These are phyloP conservation scores for Penicillium robsamsonii DNA, from an alignment of 495 filamentous ascomycete genomes.

Conservation along the genomic window DNA sequence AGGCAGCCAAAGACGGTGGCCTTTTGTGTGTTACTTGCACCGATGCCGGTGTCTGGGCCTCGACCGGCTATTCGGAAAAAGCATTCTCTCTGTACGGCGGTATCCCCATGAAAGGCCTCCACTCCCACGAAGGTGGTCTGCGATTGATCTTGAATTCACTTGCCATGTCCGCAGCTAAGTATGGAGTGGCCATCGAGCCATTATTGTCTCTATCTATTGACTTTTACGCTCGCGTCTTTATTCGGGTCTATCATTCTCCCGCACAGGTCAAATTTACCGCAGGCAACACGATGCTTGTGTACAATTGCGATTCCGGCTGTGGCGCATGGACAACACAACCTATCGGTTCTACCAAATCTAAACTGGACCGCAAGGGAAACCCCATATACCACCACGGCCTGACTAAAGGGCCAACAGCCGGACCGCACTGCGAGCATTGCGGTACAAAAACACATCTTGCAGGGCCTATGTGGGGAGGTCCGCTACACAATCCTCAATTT, in stretches of 20 bases:
- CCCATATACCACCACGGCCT: conserved; percentile 72
- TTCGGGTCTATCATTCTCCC: conserved; percentile 74
- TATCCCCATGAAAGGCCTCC: conserved; percentile 73
- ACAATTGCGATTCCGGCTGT: conserved; percentile 86
- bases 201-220: conserved; percentile 91
- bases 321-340: conserved; percentile 81
- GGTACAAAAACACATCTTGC: conserved; percentile 80
- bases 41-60: conserved; percentile 91
- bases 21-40: conserved; percentile 95
- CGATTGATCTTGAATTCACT: conserved; percentile 79
- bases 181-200: conserved; percentile 89
- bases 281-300: conserved; percentile 88
- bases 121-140: conserved; percentile 86
- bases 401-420: conserved; percentile 62
- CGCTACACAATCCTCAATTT: conserved; percentile 78
- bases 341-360: conserved; percentile 62
- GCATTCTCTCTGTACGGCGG: conserved; percentile 89
- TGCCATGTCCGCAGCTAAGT: conserved; percentile 73
- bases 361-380: conserved; percentile 65
- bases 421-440: conserved; percentile 72
- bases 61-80: conserved; percentile 89
- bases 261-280: conserved; percentile 84
- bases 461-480: conserved; percentile 93
- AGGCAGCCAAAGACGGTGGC: conserved; percentile 79
- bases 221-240: conserved; percentile 90